A percentile compares a stretch with the other conserved stretches of the same genome.
These are phyloP conservation scores for Eleusine coracana DNA, from an alignment of 176 grass and related monocot species.

Conservation along the genomic window DNA sequence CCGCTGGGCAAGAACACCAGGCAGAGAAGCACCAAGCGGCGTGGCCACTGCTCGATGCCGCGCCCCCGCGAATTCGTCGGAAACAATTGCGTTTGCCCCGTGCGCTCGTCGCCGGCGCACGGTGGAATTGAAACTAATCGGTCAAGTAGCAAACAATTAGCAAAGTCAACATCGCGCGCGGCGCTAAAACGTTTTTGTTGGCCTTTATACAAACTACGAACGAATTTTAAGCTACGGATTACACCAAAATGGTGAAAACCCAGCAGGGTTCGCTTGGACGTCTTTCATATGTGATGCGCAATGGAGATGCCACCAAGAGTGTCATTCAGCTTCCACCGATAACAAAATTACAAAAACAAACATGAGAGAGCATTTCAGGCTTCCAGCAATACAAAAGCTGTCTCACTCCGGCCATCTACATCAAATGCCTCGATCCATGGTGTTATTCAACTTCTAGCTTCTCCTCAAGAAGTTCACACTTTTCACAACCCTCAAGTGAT, in stretches of 20 bases:
- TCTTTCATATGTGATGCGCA: neutral
- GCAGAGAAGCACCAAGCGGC: neutral
- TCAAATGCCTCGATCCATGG: slow-evolving; percentile 35
- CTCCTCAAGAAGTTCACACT: neutral
- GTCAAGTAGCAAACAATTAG: neutral
- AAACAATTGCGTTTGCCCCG: neutral
- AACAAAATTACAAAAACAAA: neutral
- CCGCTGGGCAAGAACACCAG: neutral
- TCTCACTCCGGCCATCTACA: slow-evolving; percentile 28
- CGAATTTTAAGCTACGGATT: neutral
- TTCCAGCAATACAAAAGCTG: neutral
- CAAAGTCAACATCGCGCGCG: neutral
- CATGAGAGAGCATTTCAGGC: neutral
- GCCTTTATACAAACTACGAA: neutral
- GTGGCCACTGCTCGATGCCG: neutral
- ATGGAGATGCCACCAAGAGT: neutral
- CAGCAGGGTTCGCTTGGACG: neutral
- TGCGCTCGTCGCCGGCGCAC: neutral
- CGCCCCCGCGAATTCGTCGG: neutral
- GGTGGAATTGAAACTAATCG: neutral
- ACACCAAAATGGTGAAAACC: neutral
- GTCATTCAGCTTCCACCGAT: neutral
- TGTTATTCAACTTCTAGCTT: slow-evolving; percentile 42
- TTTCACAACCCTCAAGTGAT: slow-evolving; percentile 23
- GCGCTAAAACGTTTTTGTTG: neutral